Percentiles rank a stretch among this genome's conserved stretches.
Conservation (phyloP, 345 rosid genomes). For the Gossypium ekmanianum region DNA sequence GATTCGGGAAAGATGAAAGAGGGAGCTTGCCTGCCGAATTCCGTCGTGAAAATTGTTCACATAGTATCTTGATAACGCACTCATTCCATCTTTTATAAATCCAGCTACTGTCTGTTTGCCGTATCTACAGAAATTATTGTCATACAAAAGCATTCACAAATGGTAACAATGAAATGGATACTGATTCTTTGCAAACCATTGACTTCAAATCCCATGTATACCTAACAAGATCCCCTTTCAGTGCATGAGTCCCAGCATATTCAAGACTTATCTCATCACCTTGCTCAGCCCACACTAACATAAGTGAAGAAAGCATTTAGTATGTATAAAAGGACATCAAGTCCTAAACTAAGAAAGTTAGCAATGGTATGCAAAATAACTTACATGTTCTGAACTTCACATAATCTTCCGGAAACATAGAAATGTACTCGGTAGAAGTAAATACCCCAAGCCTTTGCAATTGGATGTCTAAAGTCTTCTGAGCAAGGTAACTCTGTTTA, state of each 20-base stretch:
- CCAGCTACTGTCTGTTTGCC: conserved; percentile 87
- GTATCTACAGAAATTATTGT: conserved; percentile 44
- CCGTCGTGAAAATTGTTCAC: conserved; percentile 95
- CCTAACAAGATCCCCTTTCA: conserved; percentile 97
- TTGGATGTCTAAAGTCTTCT: conserved; percentile 64
- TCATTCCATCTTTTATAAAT: conserved; percentile 77
- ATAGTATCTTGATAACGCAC: conserved; percentile 90
- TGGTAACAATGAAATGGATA: neutral
- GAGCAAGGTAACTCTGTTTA: conserved; percentile 73
- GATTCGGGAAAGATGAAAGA: neutral
- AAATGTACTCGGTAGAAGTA: conserved; percentile 53
- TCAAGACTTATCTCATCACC: conserved; percentile 95
- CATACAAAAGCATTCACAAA: neutral
- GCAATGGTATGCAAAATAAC: conserved; percentile 20
- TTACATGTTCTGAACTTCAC: conserved; percentile 69
- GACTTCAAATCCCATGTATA: conserved; percentile 22
- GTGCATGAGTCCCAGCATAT: conserved; percentile 89
- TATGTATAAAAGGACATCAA: conserved; percentile 1
- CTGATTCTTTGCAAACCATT: neutral
- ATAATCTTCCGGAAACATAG: conserved; percentile 60
- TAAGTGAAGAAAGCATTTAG: conserved; percentile 14
- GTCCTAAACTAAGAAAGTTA: conserved; percentile 11
- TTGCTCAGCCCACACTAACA: conserved; percentile 95
- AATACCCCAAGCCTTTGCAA: conserved; percentile 62
- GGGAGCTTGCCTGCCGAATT: conserved; percentile 76